Evolutionary conservation across 345 rosid genomes (phyloP).

Genomic region (Lumnitzera racemosa): DNA sequence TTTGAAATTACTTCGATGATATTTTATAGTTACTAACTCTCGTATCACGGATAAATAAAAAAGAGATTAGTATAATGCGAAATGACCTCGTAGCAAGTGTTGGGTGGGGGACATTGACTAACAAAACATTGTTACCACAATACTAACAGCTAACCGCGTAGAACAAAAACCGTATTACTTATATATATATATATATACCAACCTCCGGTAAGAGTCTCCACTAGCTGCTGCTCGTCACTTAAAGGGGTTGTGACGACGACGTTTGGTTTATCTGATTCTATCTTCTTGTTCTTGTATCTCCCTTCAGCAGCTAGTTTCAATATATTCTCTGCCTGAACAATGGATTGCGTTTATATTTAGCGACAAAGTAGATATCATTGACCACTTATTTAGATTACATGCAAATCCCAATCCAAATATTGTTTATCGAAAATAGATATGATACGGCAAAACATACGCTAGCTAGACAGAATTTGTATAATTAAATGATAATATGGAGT

Average conservation of each 20-base stretch:
- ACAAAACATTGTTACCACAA: not conserved
- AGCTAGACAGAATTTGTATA: no score
- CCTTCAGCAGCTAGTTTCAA: constrained; percentile 53
- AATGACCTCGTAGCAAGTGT: not conserved
- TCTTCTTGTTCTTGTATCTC: constrained; percentile 16
- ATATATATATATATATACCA: not conserved
- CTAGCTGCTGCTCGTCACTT: constrained; percentile 30
- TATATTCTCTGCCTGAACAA: constrained; percentile 43
- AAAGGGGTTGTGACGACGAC: constrained; percentile 12
- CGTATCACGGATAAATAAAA: no score
- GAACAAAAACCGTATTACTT: not conserved
- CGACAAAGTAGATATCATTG: no score
- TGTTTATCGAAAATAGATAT: no score
- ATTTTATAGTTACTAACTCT: no score
- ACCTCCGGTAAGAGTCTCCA: constrained; percentile 58
- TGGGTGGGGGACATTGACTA: not conserved
- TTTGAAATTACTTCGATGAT: no score
- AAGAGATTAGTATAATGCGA: no score
- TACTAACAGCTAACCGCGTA: not conserved
- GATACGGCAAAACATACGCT: no score
- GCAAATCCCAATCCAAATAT: no score
- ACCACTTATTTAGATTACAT: no score
- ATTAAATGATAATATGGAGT: no score
- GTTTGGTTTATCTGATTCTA: constrained; percentile 18
- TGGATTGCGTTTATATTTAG: not conserved